phyloP scores from a whole-genome alignment of 371 early-diverging fungal species.

The Mucor sp. region DNA sequence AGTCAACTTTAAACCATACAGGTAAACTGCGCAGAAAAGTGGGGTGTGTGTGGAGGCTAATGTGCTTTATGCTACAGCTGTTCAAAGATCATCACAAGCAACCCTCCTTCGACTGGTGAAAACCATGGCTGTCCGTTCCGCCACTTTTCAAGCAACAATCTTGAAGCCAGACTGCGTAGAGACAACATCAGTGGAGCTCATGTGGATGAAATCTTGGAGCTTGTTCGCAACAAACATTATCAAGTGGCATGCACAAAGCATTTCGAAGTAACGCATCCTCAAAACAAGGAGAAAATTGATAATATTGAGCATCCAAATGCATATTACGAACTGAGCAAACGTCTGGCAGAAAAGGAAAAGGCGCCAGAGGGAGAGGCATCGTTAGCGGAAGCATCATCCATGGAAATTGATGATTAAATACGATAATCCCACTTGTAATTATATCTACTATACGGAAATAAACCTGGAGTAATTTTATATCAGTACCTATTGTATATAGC shows the following conservation, averaged over 20 bases:
- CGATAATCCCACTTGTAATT: neutral
- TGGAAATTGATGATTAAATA: conserved; percentile 21
- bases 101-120: conserved; percentile 81
- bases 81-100: conserved; percentile 81
- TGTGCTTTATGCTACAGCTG: conserved; percentile 57
- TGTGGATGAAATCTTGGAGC: conserved; percentile 64
- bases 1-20: conserved; percentile 88
- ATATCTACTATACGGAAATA: too few species aligned
- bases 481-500: too few species aligned
- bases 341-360: conserved; percentile 5
- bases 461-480: too few species aligned
- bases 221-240: conserved; percentile 80
- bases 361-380: neutral
- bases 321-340: conserved; percentile 82
- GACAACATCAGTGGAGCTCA: conserved; percentile 55
- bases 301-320: conserved; percentile 92
- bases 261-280: conserved; percentile 74
- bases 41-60: neutral
- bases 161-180: conserved; percentile 57
- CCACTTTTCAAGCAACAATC: conserved; percentile 67
- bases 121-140: conserved; percentile 97
- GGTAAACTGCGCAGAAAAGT: conserved; percentile 46
- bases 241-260: conserved; percentile 93
- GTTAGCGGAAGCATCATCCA: conserved; percentile 9
- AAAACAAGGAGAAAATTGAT: conserved; percentile 47